phyloP scores from a whole-genome alignment of 2,329 filamentous ascomycete species.

The Clonostachys rosea region DNA sequence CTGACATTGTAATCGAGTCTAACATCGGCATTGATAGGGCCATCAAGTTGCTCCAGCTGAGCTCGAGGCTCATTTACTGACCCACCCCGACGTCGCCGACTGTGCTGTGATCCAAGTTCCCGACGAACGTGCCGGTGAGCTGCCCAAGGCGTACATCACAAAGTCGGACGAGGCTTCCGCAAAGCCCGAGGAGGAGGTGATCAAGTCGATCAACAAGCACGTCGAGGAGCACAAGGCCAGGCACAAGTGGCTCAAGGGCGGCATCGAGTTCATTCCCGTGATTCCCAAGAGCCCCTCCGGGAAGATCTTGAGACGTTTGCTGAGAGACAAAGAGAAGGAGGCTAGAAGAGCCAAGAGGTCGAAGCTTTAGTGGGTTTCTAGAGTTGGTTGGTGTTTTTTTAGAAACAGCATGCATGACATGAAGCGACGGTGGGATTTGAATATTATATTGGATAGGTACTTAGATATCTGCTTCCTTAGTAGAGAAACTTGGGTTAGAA shows the following conservation, averaged over 20 bases:
- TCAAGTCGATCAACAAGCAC: slow-evolving; percentile 46
- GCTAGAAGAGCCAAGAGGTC: slow-evolving; percentile 54
- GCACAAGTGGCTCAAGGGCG: slow-evolving; percentile 61
- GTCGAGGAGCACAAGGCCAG: slow-evolving; percentile 61
- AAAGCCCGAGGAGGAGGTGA: slow-evolving; percentile 43
- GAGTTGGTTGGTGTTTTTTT: no score
- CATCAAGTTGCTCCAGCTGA: slow-evolving; percentile 75
- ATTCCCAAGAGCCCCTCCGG: slow-evolving; percentile 69
- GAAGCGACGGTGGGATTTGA: no score
- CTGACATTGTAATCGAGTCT: not conserved
- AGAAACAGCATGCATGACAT: no score
- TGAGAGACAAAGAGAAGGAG: slow-evolving; percentile 70
- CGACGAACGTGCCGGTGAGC: slow-evolving; percentile 48
- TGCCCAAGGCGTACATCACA: slow-evolving; percentile 58
- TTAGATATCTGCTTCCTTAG: no score
- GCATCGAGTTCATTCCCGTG: slow-evolving; percentile 54
- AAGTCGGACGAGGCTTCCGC: slow-evolving; percentile 37
- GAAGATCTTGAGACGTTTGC: slow-evolving; percentile 62
- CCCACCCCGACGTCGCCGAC: slow-evolving; percentile 65
- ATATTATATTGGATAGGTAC: no score
- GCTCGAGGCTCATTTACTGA: slow-evolving; percentile 67
- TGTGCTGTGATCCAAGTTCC: slow-evolving; percentile 68
- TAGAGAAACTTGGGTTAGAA: no score
- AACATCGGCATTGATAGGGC: slow-evolving; percentile 37
- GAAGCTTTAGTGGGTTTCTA: slow-evolving; percentile 47